Conservation (phyloP, 305 asterid species). For the Solanum hybrid region DNA sequence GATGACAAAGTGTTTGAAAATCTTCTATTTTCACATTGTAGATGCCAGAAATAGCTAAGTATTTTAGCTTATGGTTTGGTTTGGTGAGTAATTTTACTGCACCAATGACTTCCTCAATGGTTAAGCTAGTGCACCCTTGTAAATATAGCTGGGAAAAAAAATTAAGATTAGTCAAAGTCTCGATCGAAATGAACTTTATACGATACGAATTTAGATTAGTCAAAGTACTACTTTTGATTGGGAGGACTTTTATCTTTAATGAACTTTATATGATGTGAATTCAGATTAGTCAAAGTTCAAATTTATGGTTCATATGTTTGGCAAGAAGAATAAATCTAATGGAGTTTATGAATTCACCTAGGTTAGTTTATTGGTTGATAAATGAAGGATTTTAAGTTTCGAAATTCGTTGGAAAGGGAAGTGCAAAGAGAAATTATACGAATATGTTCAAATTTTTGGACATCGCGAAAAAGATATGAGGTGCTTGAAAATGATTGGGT, state of each 20-base stretch:
- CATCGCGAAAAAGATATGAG: background rate
- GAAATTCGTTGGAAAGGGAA: background rate
- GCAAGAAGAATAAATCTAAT: background rate
- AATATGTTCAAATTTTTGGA: background rate
- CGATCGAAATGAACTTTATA: background rate
- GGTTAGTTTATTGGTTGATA: background rate
- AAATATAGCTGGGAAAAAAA: constrained; percentile 40
- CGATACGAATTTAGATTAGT: background rate
- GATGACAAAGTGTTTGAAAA: constrained; percentile 27
- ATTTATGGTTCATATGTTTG: background rate
- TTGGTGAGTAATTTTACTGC: constrained; percentile 40
- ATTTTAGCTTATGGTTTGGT: constrained; percentile 18
- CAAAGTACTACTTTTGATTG: too few relatives aligned
- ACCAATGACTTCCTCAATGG: constrained; percentile 45
- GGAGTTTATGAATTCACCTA: background rate
- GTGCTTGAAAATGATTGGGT: background rate
- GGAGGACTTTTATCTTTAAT: background rate
- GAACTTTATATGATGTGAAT: background rate
- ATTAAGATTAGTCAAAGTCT: background rate
- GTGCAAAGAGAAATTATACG: background rate
- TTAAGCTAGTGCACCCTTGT: constrained; percentile 60
- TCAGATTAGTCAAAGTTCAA: background rate
- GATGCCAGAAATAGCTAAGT: constrained; percentile 46
- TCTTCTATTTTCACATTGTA: constrained; percentile 28
- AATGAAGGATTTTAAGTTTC: background rate